phyloP scores from a whole-genome alignment of 495 filamentous ascomycete genomes.

The Astrothelium subdiscretum region DNA sequence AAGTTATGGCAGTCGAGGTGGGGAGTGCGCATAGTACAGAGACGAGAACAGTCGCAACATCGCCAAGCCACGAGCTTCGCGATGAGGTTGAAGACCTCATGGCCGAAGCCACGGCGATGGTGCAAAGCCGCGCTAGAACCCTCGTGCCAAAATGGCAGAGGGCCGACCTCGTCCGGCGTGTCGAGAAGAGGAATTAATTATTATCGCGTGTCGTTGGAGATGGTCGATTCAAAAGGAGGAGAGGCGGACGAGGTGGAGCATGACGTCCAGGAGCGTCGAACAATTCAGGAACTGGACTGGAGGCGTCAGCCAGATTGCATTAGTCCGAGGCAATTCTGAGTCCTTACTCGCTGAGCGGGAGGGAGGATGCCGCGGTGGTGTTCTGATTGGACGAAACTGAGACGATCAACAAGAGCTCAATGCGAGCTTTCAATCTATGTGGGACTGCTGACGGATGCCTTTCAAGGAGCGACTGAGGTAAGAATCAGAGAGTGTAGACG shows the following conservation, averaged over 20 bases:
- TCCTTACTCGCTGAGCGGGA: not conserved
- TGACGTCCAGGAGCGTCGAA: not conserved
- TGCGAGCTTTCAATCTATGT: not conserved
- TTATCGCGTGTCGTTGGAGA: not conserved
- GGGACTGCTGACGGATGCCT: not conserved
- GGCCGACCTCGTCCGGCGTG: not conserved
- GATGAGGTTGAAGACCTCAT: conserved; percentile 22
- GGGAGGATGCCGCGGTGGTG: not conserved
- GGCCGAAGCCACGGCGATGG: conserved; percentile 8
- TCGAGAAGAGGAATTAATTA: not conserved
- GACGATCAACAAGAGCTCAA: not conserved
- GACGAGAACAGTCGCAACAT: conserved; percentile 15
- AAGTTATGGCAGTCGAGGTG: conserved; percentile 50
- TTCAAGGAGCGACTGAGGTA: conserved; percentile 1
- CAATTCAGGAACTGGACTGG: conserved; percentile 1
- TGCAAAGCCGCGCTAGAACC: not conserved
- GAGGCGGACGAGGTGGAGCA: not conserved
- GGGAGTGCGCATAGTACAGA: conserved; percentile 19
- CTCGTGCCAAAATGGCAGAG: not conserved
- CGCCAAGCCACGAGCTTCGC: conserved; percentile 18
- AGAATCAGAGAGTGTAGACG: not conserved
- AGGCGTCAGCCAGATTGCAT: conserved; percentile 2
- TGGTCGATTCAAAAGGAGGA: not conserved
- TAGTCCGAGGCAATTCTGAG: not conserved
- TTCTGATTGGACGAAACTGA: not conserved